Evolutionary conservation across 2,329 filamentous ascomycete species (phyloP), one percentile per base, ranked within the genome.

Genomic region (Sarocladium oryzae): DNA sequence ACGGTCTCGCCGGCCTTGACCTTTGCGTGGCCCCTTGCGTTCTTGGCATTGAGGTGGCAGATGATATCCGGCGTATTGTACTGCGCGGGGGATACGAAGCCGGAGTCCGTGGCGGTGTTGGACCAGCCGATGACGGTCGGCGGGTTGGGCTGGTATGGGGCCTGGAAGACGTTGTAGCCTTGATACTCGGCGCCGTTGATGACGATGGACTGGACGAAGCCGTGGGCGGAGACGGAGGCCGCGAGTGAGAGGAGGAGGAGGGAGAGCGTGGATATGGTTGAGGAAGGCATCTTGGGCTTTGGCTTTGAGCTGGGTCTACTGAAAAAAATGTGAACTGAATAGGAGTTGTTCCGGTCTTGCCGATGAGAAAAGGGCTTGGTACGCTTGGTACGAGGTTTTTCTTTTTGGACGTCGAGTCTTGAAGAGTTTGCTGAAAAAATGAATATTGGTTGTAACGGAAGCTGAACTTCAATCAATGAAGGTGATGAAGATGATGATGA

Each of bases 81-180:
- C 53, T 61, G 60, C 55, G 66, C 57, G 45, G 66, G 65, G 36
- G 61, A 69, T 20, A 78, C 71, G 61, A 75, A 76, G 57, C 76
- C 75, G 61, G 74, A 73, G 61, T 72, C 71, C 53, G 50, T 53
- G 45, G 51, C 52, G n/a, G 26, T 28, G 30, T 50, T 38, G 52
- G 40, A 30, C 54, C 54, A 55, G 36, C 51, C 52, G 33, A 53
- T 30, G 38, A 55, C 49, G 48, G 35, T 51, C 33, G 51, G 51
- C 11, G 45, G 43, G 24, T 45, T 26, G 41, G 46, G 4, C 23
- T 32, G 30, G 43, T 52, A 54, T 13, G 41, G 53, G 18, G 38
- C 46, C 36, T 41, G 45, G 48, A 37, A 49, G 15, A 51, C 51
- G 40, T 55, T 51, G 53, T 55, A 53, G 45, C 53, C 53, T 6